These are phyloP conservation scores for Paratinospora sagittata DNA, from an alignment of 164 flowering plant genomes.

Conservation along the genomic window DNA sequence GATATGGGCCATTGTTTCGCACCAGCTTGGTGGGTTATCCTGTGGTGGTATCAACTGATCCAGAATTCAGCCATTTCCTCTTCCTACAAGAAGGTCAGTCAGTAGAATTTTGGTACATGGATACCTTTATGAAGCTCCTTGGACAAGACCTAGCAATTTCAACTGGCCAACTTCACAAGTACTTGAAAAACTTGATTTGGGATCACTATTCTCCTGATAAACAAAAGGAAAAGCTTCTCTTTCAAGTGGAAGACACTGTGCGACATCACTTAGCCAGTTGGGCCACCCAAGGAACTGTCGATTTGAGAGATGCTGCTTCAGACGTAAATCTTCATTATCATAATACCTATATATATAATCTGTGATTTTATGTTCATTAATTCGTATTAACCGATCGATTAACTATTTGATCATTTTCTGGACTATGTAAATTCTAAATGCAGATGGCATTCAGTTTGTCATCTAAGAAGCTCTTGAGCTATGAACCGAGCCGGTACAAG, in stretches of 20 bases:
- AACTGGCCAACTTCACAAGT: conserved; percentile 24
- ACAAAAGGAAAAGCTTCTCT: conserved; percentile 22
- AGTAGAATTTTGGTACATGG: conserved; percentile 29
- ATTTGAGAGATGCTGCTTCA: conserved; percentile 23
- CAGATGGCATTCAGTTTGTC: conserved; percentile 29
- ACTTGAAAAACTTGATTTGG: conserved; percentile 24
- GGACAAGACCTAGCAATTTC: too few relatives aligned
- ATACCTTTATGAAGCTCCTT: conserved; percentile 21
- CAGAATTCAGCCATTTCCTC: conserved; percentile 21
- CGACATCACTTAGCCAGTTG: conserved; percentile 12
- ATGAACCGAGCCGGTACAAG: conserved; percentile 14
- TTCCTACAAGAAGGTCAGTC: conserved; percentile 30
- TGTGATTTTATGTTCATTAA: not conserved
- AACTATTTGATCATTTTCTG: not conserved
- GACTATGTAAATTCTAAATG: too few relatives aligned
- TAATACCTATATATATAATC: too few relatives aligned
- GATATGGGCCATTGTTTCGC: conserved; percentile 24
- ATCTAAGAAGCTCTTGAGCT: conserved; percentile 26
- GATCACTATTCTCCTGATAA: conserved; percentile 26
- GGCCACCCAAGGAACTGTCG: conserved; percentile 15
- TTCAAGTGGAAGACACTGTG: conserved; percentile 20
- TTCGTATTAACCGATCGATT: not conserved
- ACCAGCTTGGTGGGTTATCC: conserved; percentile 25
- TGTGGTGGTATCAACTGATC: conserved; percentile 26
- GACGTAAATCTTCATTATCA: conserved; percentile 11